Percentiles rank a stretch among this genome's conserved stretches.
These are phyloP conservation scores for Ogataea wickerhamii DNA, from an alignment of 805 yeast genomes.

Conservation along the genomic window DNA sequence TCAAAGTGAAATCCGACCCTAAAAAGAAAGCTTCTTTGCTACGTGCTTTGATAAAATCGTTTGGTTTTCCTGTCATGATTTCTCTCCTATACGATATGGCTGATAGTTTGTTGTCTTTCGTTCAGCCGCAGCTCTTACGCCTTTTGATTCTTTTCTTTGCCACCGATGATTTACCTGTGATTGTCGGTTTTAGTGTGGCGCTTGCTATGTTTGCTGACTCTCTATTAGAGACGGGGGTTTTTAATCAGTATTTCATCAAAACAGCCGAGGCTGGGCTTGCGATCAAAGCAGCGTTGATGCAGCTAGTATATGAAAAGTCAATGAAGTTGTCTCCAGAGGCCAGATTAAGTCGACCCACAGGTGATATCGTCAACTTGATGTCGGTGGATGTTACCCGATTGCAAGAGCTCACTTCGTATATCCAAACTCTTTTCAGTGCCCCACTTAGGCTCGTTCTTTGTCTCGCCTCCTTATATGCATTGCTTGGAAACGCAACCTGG, in stretches of 20 bases:
- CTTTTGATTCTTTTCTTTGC: slow-evolving; percentile 45
- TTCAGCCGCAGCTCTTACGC: slow-evolving; percentile 57
- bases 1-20: slow-evolving; percentile 21
- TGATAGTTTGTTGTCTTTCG: slow-evolving; percentile 38
- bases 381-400: slow-evolving; percentile 71
- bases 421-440: slow-evolving; percentile 54
- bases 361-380: slow-evolving; percentile 76
- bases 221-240: slow-evolving; percentile 54
- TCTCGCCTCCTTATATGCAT: slow-evolving; percentile 48
- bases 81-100: slow-evolving; percentile 37
- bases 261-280: slow-evolving; percentile 62
- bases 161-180: slow-evolving; percentile 38
- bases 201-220: slow-evolving; percentile 60
- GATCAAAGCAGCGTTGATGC: slow-evolving; percentile 59
- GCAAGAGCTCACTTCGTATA: slow-evolving; percentile 52
- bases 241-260: slow-evolving; percentile 63
- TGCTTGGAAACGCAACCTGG: slow-evolving; percentile 57
- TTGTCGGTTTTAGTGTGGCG: slow-evolving; percentile 63
- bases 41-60: slow-evolving; percentile 35
- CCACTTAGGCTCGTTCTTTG: slow-evolving; percentile 56
- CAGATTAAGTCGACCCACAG: slow-evolving; percentile 57
- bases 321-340: slow-evolving; percentile 65
- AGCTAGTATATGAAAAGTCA: slow-evolving; percentile 69
- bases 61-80: slow-evolving; percentile 34
- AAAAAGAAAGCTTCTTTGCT: slow-evolving; percentile 28